These are phyloP conservation scores for Coemansia sp. DNA, from an alignment of 192 early-diverging fungal genomes.

Conservation along the genomic window DNA sequence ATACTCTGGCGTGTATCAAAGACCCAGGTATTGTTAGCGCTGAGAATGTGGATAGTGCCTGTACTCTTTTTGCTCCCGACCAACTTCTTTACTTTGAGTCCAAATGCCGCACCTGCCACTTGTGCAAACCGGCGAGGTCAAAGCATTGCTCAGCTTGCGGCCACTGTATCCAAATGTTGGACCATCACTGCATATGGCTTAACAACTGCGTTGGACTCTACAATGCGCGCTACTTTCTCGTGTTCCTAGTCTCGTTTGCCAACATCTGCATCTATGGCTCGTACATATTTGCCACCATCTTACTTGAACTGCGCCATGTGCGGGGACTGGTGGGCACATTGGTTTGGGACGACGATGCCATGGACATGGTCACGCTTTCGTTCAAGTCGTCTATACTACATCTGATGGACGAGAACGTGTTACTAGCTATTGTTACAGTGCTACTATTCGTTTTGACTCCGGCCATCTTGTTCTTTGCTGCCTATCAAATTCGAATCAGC, in stretches of 20 bases:
- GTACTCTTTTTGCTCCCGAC: constrained; percentile 33
- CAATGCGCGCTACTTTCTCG: constrained; percentile 52
- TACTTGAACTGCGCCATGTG: constrained; percentile 41
- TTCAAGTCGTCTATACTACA: constrained; percentile 40
- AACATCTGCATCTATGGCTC: constrained; percentile 44
- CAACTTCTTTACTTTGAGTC: constrained; percentile 32
- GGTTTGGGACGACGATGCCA: constrained; percentile 24
- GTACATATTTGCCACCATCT: constrained; percentile 25
- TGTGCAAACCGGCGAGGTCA: constrained; percentile 52
- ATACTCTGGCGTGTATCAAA: constrained; percentile 26
- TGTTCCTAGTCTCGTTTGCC: constrained; percentile 42
- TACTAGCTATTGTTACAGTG: constrained; percentile 34
- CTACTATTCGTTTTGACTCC: constrained; percentile 42
- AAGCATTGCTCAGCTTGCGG: constrained; percentile 55
- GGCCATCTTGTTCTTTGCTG: constrained; percentile 36
- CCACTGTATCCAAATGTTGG: constrained; percentile 49
- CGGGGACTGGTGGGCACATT: constrained; percentile 24
- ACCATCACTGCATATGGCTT: constrained; percentile 59
- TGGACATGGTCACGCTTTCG: constrained; percentile 25
- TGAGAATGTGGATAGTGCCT: constrained; percentile 35
- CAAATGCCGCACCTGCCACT: constrained; percentile 38
- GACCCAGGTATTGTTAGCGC: constrained; percentile 38
- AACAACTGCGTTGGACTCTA: constrained; percentile 57
- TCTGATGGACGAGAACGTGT: constrained; percentile 30
- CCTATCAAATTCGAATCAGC: constrained; percentile 49